Evolutionary conservation across 768 basidiomycete species (phyloP).

Genomic region (Pleurotus ostreatus): DNA sequence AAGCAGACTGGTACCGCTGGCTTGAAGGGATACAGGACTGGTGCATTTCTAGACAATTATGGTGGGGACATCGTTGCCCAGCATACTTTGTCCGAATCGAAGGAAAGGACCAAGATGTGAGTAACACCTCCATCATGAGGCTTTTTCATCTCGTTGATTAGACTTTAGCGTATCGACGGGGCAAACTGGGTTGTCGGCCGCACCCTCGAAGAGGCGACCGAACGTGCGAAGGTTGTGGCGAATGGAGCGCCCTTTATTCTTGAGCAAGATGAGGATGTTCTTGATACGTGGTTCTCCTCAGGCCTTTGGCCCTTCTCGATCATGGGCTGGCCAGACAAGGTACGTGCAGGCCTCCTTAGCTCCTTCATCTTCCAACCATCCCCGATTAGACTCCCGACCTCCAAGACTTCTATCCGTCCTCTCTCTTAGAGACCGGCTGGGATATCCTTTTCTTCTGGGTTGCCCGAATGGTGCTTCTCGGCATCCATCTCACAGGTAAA

Average conservation of each 20-base stretch:
- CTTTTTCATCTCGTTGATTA: too few relatives aligned
- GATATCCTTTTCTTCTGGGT: conserved; percentile 99
- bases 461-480: conserved; percentile 95
- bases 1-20: conserved; percentile 96
- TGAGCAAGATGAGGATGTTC: conserved; percentile 93
- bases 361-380: neutral
- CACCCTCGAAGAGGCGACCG: conserved; percentile 68
- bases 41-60: conserved; percentile 98
- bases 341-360: conserved; percentile 20
- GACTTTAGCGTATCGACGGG: conserved; percentile 54
- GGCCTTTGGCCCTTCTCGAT: conserved; percentile 97
- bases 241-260: conserved; percentile 65
- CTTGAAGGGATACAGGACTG: conserved; percentile 94
- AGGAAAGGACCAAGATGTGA: conserved; percentile 64
- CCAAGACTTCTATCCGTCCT: conserved; percentile 80
- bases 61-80: conserved; percentile 98
- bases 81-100: conserved; percentile 90
- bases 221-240: conserved; percentile 68
- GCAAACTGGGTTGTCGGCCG: conserved; percentile 92
- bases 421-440: conserved; percentile 97
- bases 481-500: conserved; percentile 80
- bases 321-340: conserved; percentile 96
- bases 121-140: conserved; percentile 13
- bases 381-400: conserved; percentile 66
- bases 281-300: conserved; percentile 99